These are phyloP conservation scores for Brassica incana DNA, from an alignment of 345 rosid species.

Conservation along the genomic window DNA sequence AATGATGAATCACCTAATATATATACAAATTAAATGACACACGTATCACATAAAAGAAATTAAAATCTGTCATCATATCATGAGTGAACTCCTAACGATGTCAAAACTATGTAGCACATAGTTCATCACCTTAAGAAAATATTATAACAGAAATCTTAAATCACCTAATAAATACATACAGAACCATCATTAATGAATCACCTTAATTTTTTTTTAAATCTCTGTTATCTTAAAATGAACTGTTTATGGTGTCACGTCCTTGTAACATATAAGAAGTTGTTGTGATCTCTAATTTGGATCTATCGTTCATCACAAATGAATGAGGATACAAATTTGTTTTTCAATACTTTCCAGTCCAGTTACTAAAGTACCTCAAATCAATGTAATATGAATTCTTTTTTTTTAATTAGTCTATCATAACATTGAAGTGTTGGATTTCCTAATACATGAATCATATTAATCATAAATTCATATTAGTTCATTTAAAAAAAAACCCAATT, in stretches of 20 bases:
- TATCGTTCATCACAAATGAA: not conserved
- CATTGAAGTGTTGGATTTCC: not conserved
- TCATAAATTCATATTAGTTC: not conserved
- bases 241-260: not conserved
- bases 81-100: not conserved
- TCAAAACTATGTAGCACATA: not conserved
- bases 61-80: too few species aligned
- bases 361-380: too few species aligned
- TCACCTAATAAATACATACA: not conserved
- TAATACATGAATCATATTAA: not conserved
- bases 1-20: not conserved
- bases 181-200: not conserved
- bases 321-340: not conserved
- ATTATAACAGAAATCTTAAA: not conserved
- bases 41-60: too few species aligned
- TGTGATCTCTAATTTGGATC: not conserved
- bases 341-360: not conserved
- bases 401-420: not conserved
- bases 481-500: not conserved
- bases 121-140: not conserved
- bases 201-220: not conserved
- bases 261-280: not conserved
- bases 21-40: not conserved
- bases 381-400: not conserved
- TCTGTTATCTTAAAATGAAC: not conserved